phyloP scores from a whole-genome alignment of 179 eudicot species.

The Silene vulgaris region DNA sequence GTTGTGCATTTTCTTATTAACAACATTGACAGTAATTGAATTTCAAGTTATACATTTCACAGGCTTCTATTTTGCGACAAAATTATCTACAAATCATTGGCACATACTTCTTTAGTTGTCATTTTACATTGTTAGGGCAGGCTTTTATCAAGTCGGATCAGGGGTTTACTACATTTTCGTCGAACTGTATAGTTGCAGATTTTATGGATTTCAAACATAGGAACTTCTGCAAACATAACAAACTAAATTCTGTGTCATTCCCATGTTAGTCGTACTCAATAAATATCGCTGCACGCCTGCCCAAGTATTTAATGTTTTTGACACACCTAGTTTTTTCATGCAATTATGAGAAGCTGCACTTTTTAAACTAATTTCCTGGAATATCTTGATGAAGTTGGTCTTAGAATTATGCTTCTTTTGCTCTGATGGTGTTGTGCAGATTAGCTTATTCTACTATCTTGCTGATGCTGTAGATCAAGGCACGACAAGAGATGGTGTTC shows the following conservation, averaged over 20 bases:
- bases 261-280: background rate
- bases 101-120: background rate
- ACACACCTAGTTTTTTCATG: background rate
- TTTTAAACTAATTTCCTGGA: background rate
- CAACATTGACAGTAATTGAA: too few species aligned
- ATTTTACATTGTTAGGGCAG: background rate
- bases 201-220: background rate
- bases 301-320: background rate
- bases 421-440: background rate
- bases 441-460: conserved; percentile 18
- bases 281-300: background rate
- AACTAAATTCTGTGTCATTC: background rate
- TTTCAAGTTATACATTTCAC: too few species aligned
- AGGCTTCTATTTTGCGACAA: too few species aligned
- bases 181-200: background rate
- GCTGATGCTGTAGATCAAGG: conserved; percentile 32
- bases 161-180: background rate
- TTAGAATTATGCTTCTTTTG: background rate
- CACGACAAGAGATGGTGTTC: conserved; percentile 21
- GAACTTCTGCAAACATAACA: background rate
- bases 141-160: conserved; percentile 1
- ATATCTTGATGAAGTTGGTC: conserved; percentile 10
- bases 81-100: background rate
- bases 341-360: conserved; percentile 8
- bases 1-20: too few species aligned